These are phyloP conservation scores for Arthonia radiata DNA, from an alignment of 495 filamentous ascomycete species.

Conservation along the genomic window DNA sequence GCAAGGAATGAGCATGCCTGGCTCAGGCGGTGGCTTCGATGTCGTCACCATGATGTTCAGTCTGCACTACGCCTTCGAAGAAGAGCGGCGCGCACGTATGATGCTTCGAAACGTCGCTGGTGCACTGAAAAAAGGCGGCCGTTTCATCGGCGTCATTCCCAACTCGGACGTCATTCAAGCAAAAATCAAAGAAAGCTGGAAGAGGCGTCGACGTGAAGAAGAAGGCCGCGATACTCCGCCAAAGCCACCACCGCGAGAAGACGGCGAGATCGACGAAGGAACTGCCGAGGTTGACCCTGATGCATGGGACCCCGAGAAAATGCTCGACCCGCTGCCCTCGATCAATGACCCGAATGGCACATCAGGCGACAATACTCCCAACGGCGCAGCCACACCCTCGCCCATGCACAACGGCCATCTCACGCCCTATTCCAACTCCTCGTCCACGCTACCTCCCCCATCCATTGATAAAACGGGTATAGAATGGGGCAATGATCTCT, in stretches of 20 bases:
- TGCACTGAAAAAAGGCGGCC: constrained; percentile 71
- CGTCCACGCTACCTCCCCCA: no score
- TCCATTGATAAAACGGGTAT: constrained; percentile 29
- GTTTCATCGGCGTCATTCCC: constrained; percentile 80
- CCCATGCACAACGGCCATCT: no score
- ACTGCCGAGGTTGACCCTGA: constrained; percentile 6
- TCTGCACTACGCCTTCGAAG: constrained; percentile 97
- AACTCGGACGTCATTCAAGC: constrained; percentile 68
- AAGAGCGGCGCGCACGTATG: constrained; percentile 57
- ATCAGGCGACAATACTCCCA: no score
- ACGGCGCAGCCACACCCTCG: no score
- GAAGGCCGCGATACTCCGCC: constrained; percentile 6
- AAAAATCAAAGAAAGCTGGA: constrained; percentile 22
- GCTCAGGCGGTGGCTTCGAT: constrained; percentile 60
- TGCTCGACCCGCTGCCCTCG: constrained; percentile 6
- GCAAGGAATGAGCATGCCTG: constrained; percentile 27
- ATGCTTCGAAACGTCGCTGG: constrained; percentile 90
- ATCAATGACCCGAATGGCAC: no score
- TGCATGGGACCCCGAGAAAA: constrained; percentile 15
- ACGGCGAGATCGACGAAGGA: constrained; percentile 1
- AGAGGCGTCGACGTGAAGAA: constrained; percentile 9
- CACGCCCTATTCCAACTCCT: no score
- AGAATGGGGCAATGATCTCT: constrained; percentile 84
- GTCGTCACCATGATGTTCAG: constrained; percentile 98
- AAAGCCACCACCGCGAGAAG: no score